Conservation (phyloP, 2,329 filamentous ascomycete genomes). For the Cryphonectria carpinicola region DNA sequence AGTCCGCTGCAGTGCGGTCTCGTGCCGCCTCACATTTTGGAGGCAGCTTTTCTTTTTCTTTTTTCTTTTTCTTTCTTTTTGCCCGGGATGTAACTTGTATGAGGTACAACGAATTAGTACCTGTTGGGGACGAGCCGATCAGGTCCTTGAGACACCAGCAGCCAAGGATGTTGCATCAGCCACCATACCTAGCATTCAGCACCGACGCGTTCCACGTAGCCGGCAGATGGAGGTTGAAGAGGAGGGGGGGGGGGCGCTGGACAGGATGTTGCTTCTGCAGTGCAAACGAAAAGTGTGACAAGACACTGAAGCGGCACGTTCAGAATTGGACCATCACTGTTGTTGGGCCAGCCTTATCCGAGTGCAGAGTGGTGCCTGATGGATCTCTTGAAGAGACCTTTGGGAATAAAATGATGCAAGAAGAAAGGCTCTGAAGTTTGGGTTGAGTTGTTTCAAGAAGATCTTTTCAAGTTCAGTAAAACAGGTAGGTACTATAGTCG, state of each 20-base stretch:
- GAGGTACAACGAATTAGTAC: background rate
- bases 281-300: background rate
- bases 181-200: background rate
- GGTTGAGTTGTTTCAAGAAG: background rate
- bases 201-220: background rate
- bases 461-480: background rate
- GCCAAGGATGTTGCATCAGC: background rate
- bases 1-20: background rate
- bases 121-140: background rate
- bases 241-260: too few relatives aligned
- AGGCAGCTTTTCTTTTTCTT: too few relatives aligned
- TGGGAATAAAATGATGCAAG: background rate
- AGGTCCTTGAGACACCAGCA: background rate
- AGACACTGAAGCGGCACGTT: background rate
- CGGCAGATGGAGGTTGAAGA: background rate
- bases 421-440: background rate
- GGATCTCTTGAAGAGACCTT: background rate
- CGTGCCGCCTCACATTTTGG: conserved; percentile 7
- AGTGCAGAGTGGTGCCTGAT: background rate
- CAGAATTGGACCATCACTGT: background rate
- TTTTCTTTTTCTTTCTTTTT: too few relatives aligned
- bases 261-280: background rate
- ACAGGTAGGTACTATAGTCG: background rate
- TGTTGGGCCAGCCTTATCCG: background rate
- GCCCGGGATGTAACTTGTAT: background rate